phyloP scores from a whole-genome alignment of 2,329 filamentous ascomycete genomes.

The Massarina eburnea region DNA sequence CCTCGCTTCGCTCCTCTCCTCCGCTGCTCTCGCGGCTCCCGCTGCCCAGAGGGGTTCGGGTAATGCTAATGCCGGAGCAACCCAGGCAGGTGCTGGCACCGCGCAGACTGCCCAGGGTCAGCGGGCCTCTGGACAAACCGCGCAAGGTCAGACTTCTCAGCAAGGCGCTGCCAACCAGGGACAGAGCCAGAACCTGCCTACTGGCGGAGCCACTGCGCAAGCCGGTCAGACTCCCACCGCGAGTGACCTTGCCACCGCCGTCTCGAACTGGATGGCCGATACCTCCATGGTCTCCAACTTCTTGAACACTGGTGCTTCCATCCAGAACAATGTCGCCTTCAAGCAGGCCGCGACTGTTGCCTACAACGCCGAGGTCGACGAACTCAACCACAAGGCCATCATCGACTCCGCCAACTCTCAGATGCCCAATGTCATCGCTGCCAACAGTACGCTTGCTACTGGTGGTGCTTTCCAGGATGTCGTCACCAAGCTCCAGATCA shows the following conservation, averaged over 20 bases:
- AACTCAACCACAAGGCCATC: conserved; percentile 43
- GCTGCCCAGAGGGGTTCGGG: conserved; percentile 24
- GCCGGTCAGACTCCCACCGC: conserved; percentile 27
- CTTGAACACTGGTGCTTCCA: conserved; percentile 35
- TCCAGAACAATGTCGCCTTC: conserved; percentile 38
- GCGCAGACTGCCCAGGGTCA: conserved; percentile 15
- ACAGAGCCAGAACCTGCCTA: conserved; percentile 1
- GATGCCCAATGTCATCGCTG: conserved; percentile 33
- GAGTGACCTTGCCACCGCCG: conserved; percentile 36
- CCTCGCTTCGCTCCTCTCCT: conserved; percentile 35
- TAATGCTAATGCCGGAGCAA: conserved; percentile 15
- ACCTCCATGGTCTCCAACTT: conserved; percentile 44
- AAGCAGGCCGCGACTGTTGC: conserved; percentile 41
- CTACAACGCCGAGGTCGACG: conserved; percentile 43
- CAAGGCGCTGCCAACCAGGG: conserved; percentile 2
- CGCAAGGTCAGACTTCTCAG: no score
- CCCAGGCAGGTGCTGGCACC: conserved; percentile 8
- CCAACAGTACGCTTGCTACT: conserved; percentile 41
- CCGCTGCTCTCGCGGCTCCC: conserved; percentile 35
- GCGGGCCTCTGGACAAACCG: not conserved
- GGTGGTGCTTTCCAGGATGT: conserved; percentile 43
- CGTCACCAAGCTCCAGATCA: conserved; percentile 41
- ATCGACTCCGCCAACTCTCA: conserved; percentile 32
- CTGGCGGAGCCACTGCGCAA: conserved; percentile 13
- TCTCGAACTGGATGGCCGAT: conserved; percentile 41